These are phyloP conservation scores for Solidago caesia DNA, from an alignment of 129 eudicot genomes.

Conservation along the genomic window DNA sequence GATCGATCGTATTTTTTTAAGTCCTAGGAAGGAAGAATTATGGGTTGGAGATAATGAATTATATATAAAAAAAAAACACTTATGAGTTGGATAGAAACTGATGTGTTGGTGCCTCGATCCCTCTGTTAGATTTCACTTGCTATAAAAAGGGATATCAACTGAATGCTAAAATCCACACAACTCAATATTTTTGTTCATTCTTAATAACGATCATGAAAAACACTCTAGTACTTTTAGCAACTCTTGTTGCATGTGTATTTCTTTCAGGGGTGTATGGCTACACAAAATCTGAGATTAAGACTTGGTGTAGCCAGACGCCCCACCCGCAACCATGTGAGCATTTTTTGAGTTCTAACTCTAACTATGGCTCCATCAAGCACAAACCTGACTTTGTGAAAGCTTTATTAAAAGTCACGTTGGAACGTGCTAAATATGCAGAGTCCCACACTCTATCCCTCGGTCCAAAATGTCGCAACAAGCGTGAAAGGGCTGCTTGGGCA, in stretches of 20 bases:
- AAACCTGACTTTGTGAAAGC: slow-evolving; percentile 56
- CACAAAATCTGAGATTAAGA: slow-evolving; percentile 29
- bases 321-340: slow-evolving; percentile 73
- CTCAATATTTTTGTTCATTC: background rate
- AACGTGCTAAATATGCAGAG: slow-evolving; percentile 40
- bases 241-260: slow-evolving; percentile 18
- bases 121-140: slow-evolving; percentile 20
- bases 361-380: slow-evolving; percentile 36
- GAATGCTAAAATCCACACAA: slow-evolving; percentile 22
- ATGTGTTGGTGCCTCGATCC: slow-evolving; percentile 15
- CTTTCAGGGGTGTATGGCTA: slow-evolving; percentile 31
- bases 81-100: background rate
- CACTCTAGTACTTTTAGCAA: slow-evolving; percentile 14
- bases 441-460: slow-evolving; percentile 48
- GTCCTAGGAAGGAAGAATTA: background rate
- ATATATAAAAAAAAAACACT: background rate
- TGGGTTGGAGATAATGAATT: slow-evolving; percentile 14
- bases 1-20: background rate
- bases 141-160: slow-evolving; percentile 32
- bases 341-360: slow-evolving; percentile 42
- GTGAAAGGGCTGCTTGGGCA: slow-evolving; percentile 78
- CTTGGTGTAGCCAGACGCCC: slow-evolving; percentile 79
- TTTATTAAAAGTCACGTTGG: slow-evolving; percentile 48
- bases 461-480: slow-evolving; percentile 47
- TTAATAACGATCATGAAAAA: slow-evolving; percentile 26